These are phyloP conservation scores for Nitzschia inconspicua DNA, from an alignment of 108 stramenopile genomes.

Conservation along the genomic window DNA sequence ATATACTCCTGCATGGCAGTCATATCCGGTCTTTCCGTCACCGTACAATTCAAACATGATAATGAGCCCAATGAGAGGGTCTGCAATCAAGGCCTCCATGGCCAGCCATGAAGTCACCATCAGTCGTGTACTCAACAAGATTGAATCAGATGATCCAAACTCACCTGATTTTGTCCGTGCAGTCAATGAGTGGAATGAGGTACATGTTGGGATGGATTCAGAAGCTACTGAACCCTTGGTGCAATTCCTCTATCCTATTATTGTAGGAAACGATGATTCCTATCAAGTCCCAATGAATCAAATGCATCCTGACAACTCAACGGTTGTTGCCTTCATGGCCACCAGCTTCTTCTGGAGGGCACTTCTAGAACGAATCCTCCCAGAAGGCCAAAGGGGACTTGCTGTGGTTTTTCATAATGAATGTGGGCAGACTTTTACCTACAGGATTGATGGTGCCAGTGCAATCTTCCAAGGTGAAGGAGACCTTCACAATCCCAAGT, in stretches of 20 bases:
- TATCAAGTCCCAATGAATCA: not conserved
- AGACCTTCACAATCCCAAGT: slow-evolving; percentile 12
- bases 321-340: slow-evolving; percentile 12
- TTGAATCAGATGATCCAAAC: too few relatives aligned
- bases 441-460: slow-evolving; percentile 7
- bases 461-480: slow-evolving; percentile 20
- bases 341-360: slow-evolving; percentile 9
- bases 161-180: too few relatives aligned
- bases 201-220: not conserved
- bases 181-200: too few relatives aligned
- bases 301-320: not conserved
- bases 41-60: too few relatives aligned
- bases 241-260: slow-evolving; percentile 14
- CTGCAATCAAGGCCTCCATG: too few relatives aligned
- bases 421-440: slow-evolving; percentile 27
- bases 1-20: too few relatives aligned
- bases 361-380: slow-evolving; percentile 13
- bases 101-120: too few relatives aligned
- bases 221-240: not conserved
- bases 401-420: slow-evolving; percentile 29
- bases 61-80: too few relatives aligned
- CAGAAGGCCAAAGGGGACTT: slow-evolving; percentile 11
- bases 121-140: too few relatives aligned
- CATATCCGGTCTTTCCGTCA: too few relatives aligned
- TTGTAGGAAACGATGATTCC: slow-evolving; percentile 3